Base-by-base conservation (phyloP, 768 basidiomycete species). In the Lactifluus pinguis region DNA sequence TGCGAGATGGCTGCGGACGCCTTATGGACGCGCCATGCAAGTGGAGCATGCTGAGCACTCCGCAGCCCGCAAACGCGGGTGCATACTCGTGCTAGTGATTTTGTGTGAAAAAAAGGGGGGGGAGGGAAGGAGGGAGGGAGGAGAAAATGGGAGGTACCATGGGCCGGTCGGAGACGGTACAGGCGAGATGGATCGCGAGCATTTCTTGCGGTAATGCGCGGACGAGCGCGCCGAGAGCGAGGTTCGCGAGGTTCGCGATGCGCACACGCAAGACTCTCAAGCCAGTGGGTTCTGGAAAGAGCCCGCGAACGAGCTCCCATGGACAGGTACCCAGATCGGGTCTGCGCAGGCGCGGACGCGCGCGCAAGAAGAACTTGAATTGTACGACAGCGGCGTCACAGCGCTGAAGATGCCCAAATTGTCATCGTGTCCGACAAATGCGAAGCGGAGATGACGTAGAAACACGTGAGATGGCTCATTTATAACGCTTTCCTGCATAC, bases 311-410 rank as follows among this genome's bases (percentile, higher is more conserved):
- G 25, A 86, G 72, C 30, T 85, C 84, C 81, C 82, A 85, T 2
- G 85, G 85, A 67, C 85, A 87, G 59, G 72, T 76, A 2, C 85
- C 84, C 38, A 87, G 73, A 70, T 86, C 85, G 39, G 86, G 73
- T 45, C 81, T 72, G 44, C 84, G 69, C 36, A 86, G 71, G 50
- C 72, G 75, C 60, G 72, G 72, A 32, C 85, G 74, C 39, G 74
- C 70, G 19, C 76, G 74, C 25, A 86, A 68, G n/a, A n/a, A n/a
- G n/a, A n/a, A n/a, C n/a, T n/a, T n/a, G 66, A 86, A 84, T 57
- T 76, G 77, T 0, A 76, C 77, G 7, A n/a, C n/a, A n/a, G n/a
- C n/a, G n/a, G n/a, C n/a, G n/a, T n/a, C n/a, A 86, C 80, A 55
- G 79, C 74, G 60, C 77, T 73, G 68, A 83, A 86, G 13, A 87